Evolutionary conservation across 1,139 yeast species (phyloP), one percentile per base, ranked within the genome.

Genomic region (Hemisphaericaspora xylofermentans): DNA sequence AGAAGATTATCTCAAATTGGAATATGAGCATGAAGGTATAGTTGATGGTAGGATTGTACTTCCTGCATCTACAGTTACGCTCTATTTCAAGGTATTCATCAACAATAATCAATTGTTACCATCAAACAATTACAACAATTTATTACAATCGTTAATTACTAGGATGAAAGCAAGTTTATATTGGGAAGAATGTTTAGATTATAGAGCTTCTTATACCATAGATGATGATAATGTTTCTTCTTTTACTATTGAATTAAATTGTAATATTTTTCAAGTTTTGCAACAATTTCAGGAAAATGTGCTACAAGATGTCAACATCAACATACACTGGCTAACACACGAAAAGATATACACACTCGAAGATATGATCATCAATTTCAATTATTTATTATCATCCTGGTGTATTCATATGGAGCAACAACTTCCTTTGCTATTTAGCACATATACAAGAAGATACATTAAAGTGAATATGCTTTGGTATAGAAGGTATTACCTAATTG

Each of bases 371-470:
- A 45, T 46, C 6, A 53, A 55, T n/a, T 47, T 66, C 28, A 61
- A 68, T 42, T 66, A 68, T 42, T 50, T 63, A 37, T 44, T 67
- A 35, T 45, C 51, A 3, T 61, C 71, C 1, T 52, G 67, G 48
- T 34, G 64, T 6, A 14, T 69, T 18, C 51, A 63, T 16, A 48
- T 66, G 21, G 76, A 71, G 46, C 43, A 39, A 32, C 40, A 43
- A 33, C 60, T 50, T 36, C 77, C 77, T 1, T 54, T 68, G 13
- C 59, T 66, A 2, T 69, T 70, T 43, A 68, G 74, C n/a, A 53
- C 50, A 21, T 57, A 61, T 42, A 73, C 73, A 1, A 51, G 75
- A 25, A 52, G 48, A 14, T 48, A 58, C 24, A 54, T 69, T 36
- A 45, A 46, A 27, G 41, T 55, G 21, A 68, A 66, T 49, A 60